These are phyloP conservation scores for Globisporangium solare DNA, from an alignment of 352 stramenopile species.

Conservation along the genomic window DNA sequence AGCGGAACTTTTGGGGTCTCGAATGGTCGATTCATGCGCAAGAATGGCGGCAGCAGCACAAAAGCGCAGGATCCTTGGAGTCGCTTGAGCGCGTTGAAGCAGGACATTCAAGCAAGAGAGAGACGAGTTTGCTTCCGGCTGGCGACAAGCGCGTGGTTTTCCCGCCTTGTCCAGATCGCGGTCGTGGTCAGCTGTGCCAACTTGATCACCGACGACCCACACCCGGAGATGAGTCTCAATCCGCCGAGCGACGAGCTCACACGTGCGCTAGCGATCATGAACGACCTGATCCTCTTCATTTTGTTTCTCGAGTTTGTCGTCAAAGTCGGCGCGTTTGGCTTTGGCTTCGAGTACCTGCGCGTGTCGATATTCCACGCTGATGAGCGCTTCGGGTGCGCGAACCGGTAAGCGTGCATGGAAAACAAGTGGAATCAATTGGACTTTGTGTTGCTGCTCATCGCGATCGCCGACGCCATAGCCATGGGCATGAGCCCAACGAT, in stretches of 20 bases:
- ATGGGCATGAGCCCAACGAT: slow-evolving; percentile 35
- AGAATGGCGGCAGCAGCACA: not conserved
- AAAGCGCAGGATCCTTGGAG: not conserved
- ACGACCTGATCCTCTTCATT: slow-evolving; percentile 41
- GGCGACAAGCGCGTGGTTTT: slow-evolving; percentile 35
- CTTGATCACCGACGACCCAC: slow-evolving; percentile 67
- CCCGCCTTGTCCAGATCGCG: slow-evolving; percentile 57
- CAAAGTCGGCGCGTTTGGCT: slow-evolving; percentile 49
- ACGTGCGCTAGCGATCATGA: slow-evolving; percentile 29
- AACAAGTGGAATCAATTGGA: slow-evolving; percentile 77
- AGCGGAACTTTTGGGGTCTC: slow-evolving; percentile 5
- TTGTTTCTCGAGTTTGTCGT: slow-evolving; percentile 56
- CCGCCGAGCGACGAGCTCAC: slow-evolving; percentile 32
- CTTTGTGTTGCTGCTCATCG: slow-evolving; percentile 48
- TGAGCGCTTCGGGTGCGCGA: slow-evolving; percentile 57
- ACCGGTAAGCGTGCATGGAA: slow-evolving; percentile 70
- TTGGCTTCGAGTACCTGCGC: slow-evolving; percentile 60
- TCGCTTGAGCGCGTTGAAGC: not conserved
- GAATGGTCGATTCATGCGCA: slow-evolving; percentile 2
- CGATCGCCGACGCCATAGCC: slow-evolving; percentile 54
- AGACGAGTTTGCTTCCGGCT: slow-evolving; percentile 24
- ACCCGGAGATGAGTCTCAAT: slow-evolving; percentile 48
- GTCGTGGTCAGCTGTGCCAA: slow-evolving; percentile 68
- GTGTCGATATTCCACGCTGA: slow-evolving; percentile 58
- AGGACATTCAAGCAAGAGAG: slow-evolving; percentile 2